Conservation (phyloP, 2,329 filamentous ascomycete genomes). For the Aspergillus eucalypticola region DNA sequence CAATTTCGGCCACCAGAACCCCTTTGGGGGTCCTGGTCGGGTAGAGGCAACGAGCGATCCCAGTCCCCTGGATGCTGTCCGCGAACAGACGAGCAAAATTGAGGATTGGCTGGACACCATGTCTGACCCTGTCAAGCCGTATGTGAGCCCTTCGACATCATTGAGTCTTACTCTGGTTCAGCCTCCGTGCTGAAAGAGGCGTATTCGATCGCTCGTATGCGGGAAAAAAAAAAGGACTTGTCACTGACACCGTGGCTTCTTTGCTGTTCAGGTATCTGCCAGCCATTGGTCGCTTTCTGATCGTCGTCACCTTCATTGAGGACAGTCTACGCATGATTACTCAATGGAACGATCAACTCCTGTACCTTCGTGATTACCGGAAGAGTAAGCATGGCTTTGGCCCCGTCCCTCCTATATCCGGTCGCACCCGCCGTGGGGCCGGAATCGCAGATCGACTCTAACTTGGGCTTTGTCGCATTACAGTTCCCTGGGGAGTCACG, state of each 20-base stretch:
- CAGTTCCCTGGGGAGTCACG: slow-evolving; percentile 84
- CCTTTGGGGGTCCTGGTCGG: slow-evolving; percentile 64
- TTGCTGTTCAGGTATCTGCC: slow-evolving; percentile 73
- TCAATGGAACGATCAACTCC: slow-evolving; percentile 93
- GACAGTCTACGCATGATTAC: slow-evolving; percentile 95
- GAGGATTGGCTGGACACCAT: slow-evolving; percentile 87
- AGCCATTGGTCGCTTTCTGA: slow-evolving; percentile 92
- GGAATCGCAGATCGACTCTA: slow-evolving; percentile 12
- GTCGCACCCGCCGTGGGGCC: neutral
- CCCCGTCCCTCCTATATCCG: neutral
- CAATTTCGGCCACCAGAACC: slow-evolving; percentile 74
- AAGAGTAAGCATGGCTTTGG: slow-evolving; percentile 66
- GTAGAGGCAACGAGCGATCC: slow-evolving; percentile 66
- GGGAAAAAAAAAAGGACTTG: slow-evolving; percentile 3
- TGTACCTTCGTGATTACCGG: slow-evolving; percentile 89
- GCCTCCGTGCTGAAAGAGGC: neutral
- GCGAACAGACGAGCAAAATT: slow-evolving; percentile 96
- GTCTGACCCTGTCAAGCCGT: slow-evolving; percentile 94
- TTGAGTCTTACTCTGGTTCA: slow-evolving; percentile 1
- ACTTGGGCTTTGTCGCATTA: slow-evolving; percentile 15
- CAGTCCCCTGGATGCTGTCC: slow-evolving; percentile 81
- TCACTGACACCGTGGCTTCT: slow-evolving; percentile 33
- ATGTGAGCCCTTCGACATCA: slow-evolving; percentile 46
- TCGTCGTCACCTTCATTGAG: slow-evolving; percentile 97
- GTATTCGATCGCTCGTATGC: neutral